Evolutionary conservation across 2,329 filamentous ascomycete genomes (phyloP).

Genomic region (Arachnomyces sp.): DNA sequence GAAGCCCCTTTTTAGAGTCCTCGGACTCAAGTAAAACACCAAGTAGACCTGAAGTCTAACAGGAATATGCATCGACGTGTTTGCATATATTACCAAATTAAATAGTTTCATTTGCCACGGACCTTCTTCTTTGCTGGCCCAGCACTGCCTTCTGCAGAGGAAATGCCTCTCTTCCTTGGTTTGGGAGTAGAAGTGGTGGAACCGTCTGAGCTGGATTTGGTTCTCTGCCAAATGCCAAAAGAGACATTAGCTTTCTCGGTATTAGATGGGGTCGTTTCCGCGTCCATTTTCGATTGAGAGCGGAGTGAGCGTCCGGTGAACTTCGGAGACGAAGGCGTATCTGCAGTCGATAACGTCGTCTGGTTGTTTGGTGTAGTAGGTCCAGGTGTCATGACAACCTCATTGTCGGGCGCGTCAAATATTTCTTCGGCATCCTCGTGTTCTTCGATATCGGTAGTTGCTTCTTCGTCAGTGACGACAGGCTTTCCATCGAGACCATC

Average conservation of each 20-base stretch:
- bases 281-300: conserved; percentile 19
- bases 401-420: no score
- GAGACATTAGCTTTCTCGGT: conserved; percentile 29
- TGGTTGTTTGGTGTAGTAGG: conserved; percentile 8
- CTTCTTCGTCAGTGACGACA: conserved; percentile 42
- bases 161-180: conserved; percentile 30
- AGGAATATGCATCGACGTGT: no score
- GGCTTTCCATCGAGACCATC: conserved; percentile 26
- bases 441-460: conserved; percentile 48
- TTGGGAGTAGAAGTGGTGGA: conserved; percentile 17
- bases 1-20: no score
- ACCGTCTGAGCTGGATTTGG: conserved; percentile 14
- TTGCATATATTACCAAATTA: no score
- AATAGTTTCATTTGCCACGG: conserved; percentile 6
- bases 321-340: conserved; percentile 25
- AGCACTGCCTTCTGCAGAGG: conserved; percentile 17
- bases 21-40: no score
- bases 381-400: no score
- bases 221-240: conserved; percentile 35
- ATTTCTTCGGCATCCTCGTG: conserved; percentile 13
- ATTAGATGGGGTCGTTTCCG: conserved; percentile 19
- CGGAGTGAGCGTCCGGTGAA: conserved; percentile 27
- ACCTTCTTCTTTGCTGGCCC: conserved; percentile 8
- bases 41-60: no score
- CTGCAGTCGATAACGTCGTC: conserved; percentile 4